phyloP scores from a whole-genome alignment of 108 stramenopile genomes.

The Ochromonas danica region DNA sequence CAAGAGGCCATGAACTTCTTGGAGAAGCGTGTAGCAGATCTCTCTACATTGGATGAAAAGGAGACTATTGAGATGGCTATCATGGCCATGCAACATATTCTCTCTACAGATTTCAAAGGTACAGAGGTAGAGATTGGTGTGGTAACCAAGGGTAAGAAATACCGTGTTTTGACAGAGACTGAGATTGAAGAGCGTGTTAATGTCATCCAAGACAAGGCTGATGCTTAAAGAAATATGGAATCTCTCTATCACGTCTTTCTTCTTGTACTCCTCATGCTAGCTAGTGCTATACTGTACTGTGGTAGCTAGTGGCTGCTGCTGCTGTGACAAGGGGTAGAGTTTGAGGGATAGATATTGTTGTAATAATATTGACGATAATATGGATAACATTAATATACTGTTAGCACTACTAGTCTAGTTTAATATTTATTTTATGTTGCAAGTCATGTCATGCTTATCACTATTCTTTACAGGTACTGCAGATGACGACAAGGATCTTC shows the following conservation, averaged over 20 bases:
- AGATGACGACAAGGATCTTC: not conserved
- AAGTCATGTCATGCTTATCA: not conserved
- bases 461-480: not conserved
- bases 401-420: not conserved
- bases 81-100: constrained; percentile 54
- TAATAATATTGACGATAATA: no score
- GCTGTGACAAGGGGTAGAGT: no score
- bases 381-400: no score
- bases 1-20: constrained; percentile 98
- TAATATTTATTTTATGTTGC: not conserved
- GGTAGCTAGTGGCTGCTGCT: no score
- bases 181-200: constrained; percentile 92
- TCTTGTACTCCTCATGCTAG: no score
- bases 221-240: no score
- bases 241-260: no score
- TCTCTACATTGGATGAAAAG: constrained; percentile 60
- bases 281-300: no score
- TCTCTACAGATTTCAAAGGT: constrained; percentile 42
- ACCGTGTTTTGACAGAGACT: constrained; percentile 77
- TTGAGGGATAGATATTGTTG: no score
- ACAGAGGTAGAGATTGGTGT: constrained; percentile 78
- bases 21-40: constrained; percentile 85
- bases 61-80: constrained; percentile 79
- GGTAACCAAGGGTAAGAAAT: constrained; percentile 67
- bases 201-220: constrained; percentile 87